Percentiles rank a stretch among this genome's conserved stretches.
Conservation (phyloP, 2,329 filamentous ascomycete species). For the Aspergillus eucalypticola region DNA sequence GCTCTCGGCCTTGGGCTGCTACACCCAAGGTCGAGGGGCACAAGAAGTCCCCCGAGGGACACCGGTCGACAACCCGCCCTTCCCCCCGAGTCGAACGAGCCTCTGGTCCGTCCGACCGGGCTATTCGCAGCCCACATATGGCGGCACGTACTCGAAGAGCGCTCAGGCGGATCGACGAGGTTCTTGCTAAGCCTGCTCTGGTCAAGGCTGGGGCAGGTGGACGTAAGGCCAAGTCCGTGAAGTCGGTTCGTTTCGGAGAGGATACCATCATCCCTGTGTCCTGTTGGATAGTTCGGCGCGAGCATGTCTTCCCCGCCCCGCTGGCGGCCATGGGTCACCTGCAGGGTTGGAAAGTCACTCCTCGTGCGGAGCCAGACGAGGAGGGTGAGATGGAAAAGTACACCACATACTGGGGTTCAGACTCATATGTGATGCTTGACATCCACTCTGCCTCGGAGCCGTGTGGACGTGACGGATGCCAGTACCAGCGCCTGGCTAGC, state of each 20-base stretch:
- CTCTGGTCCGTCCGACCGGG: not conserved
- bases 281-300: constrained; percentile 30
- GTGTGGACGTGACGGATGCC: constrained; percentile 4
- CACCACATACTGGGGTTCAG: constrained; percentile 16
- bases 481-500: constrained; percentile 3
- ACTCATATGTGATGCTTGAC: constrained; percentile 11
- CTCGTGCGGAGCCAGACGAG: constrained; percentile 15
- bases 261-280: constrained; percentile 24
- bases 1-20: constrained; percentile 15
- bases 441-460: not conserved
- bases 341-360: constrained; percentile 17
- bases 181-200: constrained; percentile 16
- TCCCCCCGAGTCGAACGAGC: not conserved
- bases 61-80: constrained; percentile 10
- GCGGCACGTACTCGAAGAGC: constrained; percentile 12
- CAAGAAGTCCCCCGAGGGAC: constrained; percentile 10
- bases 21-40: constrained; percentile 7
- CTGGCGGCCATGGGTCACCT: constrained; percentile 12
- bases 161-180: constrained; percentile 14
- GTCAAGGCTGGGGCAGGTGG: constrained; percentile 8
- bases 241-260: constrained; percentile 29
- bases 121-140: not conserved
- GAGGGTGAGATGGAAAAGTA: constrained; percentile 15
- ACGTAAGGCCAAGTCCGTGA: constrained; percentile 20
- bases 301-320: constrained; percentile 19